These are phyloP conservation scores for Podila minutissima DNA, from an alignment of 192 early-diverging fungal species.

Conservation along the genomic window DNA sequence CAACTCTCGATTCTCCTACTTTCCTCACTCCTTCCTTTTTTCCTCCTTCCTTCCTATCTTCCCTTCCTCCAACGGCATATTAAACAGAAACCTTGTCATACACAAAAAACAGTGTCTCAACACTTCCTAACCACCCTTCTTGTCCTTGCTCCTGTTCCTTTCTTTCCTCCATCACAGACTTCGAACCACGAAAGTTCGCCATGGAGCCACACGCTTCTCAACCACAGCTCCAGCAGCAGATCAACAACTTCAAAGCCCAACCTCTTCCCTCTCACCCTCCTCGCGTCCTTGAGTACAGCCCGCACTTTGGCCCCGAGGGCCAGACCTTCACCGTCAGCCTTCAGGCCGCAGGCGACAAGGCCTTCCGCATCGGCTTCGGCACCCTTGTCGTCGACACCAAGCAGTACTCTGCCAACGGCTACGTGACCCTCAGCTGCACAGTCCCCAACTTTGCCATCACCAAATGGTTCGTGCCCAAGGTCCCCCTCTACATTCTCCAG, in stretches of 20 bases:
- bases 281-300: constrained; percentile 54
- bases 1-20: constrained; percentile 9
- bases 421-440: constrained; percentile 53
- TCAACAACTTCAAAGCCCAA: constrained; percentile 8
- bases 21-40: neutral
- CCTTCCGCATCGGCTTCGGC: constrained; percentile 58
- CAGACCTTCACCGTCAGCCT: constrained; percentile 50
- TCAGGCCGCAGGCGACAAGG: constrained; percentile 27
- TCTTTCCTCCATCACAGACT: neutral
- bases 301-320: constrained; percentile 47
- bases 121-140: too few relatives aligned
- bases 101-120: too few relatives aligned
- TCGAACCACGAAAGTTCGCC: neutral
- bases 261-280: constrained; percentile 34
- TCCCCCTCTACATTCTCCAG: constrained; percentile 57
- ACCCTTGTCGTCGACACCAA: constrained; percentile 62
- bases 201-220: neutral
- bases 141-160: neutral
- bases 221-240: neutral
- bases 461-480: constrained; percentile 40
- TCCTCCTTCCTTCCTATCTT: constrained; percentile 3
- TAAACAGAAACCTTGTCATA: too few relatives aligned
- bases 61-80: too few relatives aligned
- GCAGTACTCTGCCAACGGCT: constrained; percentile 54
- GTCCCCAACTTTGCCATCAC: constrained; percentile 56